Conservation (phyloP, 345 rosid species). For the Pelargonium nanum region DNA sequence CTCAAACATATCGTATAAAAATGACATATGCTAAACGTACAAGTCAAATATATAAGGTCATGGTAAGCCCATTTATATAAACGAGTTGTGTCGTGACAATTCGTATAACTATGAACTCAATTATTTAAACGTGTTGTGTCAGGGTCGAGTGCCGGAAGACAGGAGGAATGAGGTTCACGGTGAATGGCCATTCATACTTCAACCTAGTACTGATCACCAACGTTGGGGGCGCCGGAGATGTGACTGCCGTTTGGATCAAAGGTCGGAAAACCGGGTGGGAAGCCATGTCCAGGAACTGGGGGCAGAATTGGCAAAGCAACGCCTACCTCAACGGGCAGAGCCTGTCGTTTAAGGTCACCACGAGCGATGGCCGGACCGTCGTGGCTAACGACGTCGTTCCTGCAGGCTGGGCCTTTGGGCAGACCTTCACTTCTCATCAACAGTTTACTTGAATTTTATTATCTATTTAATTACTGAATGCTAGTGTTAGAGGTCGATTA, state of each 20-base stretch:
- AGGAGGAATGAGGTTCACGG: conserved; percentile 18
- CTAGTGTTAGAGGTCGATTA: too few species aligned
- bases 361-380: conserved; percentile 13
- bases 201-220: conserved; percentile 20
- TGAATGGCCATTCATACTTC: conserved; percentile 20
- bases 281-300: conserved; percentile 20
- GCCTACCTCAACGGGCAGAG: conserved; percentile 20
- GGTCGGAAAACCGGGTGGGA: conserved; percentile 17
- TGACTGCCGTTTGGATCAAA: conserved; percentile 11
- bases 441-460: too few species aligned
- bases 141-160: conserved; percentile 14
- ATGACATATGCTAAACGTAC: too few species aligned
- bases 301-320: conserved; percentile 24
- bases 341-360: conserved; percentile 18
- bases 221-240: conserved; percentile 22
- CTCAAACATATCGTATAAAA: too few species aligned
- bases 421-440: too few species aligned
- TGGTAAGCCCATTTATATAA: too few species aligned
- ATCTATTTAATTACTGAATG: too few species aligned
- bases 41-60: too few species aligned
- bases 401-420: conserved; percentile 18
- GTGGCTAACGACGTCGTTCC: conserved; percentile 17
- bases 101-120: too few species aligned
- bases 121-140: too few species aligned
- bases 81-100: too few species aligned